Base-by-base conservation (phyloP, 129 eudicot species). In the Arctium minus region DNA sequence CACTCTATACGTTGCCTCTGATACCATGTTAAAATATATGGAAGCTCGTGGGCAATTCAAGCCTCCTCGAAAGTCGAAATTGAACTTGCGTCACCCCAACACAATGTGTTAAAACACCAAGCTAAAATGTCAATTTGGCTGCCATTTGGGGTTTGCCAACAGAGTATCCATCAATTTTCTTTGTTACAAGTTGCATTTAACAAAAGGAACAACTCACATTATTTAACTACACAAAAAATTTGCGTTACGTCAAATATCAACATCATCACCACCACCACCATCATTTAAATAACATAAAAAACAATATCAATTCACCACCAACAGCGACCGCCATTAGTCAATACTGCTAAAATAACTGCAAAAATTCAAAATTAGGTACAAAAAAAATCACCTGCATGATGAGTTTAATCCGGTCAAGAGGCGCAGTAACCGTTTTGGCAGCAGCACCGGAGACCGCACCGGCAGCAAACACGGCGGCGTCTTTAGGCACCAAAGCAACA, bases 361-460 rank as follows among this genome's bases (percentile, higher is more conserved):
- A 79, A 4, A 46, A 2, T 42, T 13, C 71, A 50, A 80, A 79
- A 73, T 22, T 74, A 42, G 12, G 18, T 44, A 62, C 33, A 10
- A 8, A 12, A 31, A 6, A 31, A 0, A 6, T 31, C 0, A 94
- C 98, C 98, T 94, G 98, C 98, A 94, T 91, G 67, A 94, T 92
- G 67, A 94, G 94, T 87, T 94, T 94, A 76, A 92, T 86, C 10
- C 98, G 93, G 87, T 94, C 97, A 15, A 94, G 98, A 69, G 98
- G 98, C 3, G 97, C 98, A 10, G 96, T 92, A 48, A 91, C 86
- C 1, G 92, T 88, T 71, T 94, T 94, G 0, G 98, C 98, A 42
- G 94, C 92, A 40, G 94, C 96, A 32, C 98, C 97, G 74, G 98
- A 94, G 75, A 94, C 79, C 3, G 98, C 97, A 42, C 94, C 98